phyloP scores from a whole-genome alignment of 169 alveolate species.

The Theileria orientalis region DNA sequence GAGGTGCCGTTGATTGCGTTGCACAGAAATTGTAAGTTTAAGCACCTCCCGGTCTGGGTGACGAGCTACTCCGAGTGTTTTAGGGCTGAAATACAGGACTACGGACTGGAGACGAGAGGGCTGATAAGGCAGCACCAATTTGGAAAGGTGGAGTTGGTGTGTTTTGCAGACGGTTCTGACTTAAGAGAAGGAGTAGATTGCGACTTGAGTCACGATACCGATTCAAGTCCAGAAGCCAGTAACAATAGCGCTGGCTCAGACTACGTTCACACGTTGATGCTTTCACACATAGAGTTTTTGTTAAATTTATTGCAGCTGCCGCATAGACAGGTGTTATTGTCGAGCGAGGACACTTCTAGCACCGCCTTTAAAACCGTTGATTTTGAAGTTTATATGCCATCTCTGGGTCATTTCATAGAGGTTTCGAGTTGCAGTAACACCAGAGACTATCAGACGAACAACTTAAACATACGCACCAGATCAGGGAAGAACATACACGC shows the following conservation, averaged over 20 bases:
- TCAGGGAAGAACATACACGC: slow-evolving; percentile 58
- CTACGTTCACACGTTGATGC: slow-evolving; percentile 49
- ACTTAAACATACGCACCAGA: slow-evolving; percentile 54
- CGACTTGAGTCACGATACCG: no score
- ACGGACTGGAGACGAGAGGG: slow-evolving; percentile 75
- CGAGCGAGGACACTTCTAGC: slow-evolving; percentile 64
- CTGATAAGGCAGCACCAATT: slow-evolving; percentile 75
- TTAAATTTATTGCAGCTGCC: slow-evolving; percentile 41
- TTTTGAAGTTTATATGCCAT: slow-evolving; percentile 74
- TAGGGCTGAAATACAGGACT: slow-evolving; percentile 71
- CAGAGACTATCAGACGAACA: slow-evolving; percentile 69
- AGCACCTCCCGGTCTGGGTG: slow-evolving; percentile 65
- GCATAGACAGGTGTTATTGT: slow-evolving; percentile 55
- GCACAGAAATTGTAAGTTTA: slow-evolving; percentile 46
- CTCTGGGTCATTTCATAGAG: slow-evolving; percentile 67
- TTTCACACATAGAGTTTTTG: slow-evolving; percentile 71
- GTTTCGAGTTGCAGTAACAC: slow-evolving; percentile 76
- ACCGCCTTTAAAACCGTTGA: slow-evolving; percentile 71
- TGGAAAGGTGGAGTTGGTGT: slow-evolving; percentile 73
- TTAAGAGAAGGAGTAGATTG: no score
- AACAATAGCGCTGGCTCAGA: no score
- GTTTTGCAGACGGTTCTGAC: slow-evolving; percentile 60
- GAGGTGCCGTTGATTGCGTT: slow-evolving; percentile 73
- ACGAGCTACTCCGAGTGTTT: slow-evolving; percentile 72
- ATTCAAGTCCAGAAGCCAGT: neutral